Evolutionary conservation across 805 yeast genomes (phyloP), one percentile per base, ranked within the genome.

Genomic region (Kazachstania viticola): DNA sequence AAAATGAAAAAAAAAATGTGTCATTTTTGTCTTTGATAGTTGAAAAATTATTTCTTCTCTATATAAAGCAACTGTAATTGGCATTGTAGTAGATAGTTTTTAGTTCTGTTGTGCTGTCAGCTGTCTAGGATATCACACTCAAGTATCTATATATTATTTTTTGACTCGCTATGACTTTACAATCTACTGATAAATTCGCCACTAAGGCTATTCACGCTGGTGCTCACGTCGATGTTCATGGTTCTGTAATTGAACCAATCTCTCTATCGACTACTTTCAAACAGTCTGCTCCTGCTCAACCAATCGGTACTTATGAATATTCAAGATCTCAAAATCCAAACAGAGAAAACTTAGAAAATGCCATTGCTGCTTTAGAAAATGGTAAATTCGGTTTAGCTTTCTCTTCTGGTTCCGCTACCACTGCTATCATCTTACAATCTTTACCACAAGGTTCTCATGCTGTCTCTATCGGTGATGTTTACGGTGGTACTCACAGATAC

Each of bases 401-500:
- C 54, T 61, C 80, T 23, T 79, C 93, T n/a, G 94, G 94, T 32
- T 76, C 85, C 31, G 93, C 94, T 30, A 68, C 83, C 39, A 81
- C 93, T 27, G 82, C 91, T 17, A 68, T 76, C 44, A 65, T 82
- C 27, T 61, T 81, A 48, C 94, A 82, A 58, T 68, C 79, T 21
- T 62, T 83, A 47, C 75, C 80, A 27, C 69, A 71, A 40, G 79
- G 77, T 29, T 65, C 81, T 26, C 91, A 83, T 51, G 79, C 79
- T 26, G 65, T 82, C 30, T 75, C 84, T 29, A 75, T 81, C 48
- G 85, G 81, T 46, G 94, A 82, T 49, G 94, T 82, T 29, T 82
- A 82, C 58, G 94, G 94, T 40, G 94, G 94, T 47, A 82, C 94
- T 36, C 91, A 82, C 64, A 69, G 94, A 59, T 82, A 83, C 60